Base-by-base conservation (phyloP, 140 eudicot species). In the Erigeron philadelphicus region DNA sequence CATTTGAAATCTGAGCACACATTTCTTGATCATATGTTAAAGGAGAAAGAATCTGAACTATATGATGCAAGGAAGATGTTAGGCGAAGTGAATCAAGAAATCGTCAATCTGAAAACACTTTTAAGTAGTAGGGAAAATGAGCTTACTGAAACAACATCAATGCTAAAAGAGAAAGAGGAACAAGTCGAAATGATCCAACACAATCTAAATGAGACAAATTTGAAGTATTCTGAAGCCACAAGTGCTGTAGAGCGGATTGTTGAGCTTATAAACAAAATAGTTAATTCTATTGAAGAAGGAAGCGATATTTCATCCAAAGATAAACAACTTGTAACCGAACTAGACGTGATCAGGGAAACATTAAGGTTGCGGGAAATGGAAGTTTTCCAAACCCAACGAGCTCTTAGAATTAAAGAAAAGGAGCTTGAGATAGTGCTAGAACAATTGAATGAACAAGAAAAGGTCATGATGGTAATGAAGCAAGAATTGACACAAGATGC, bases 331-430 rank as follows among this genome's bases (percentile, higher is more conserved):
- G 86, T 82, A 68, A 75, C 82, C 50, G 98, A 84, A 75, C 81
- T 89, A 1, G 81, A 80, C 31, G 68, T 82, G 61, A 81, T 82
- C 11, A 80, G 75, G 73, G 98, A 81, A 79, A 79, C 74, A 18
- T 79, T 93, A 61, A 76, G 84, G 72, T 80, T 72, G 11, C 85
- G 81, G 67, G 96, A 93, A 74, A 78, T 81, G 90, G 95, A 93
- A 78, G 81, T 89, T 74, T 58, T 93, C 25, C 75, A 74, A 21
- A 75, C 88, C 8, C 93, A 75, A 73, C 86, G 91, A 74, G 84
- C 79, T 54, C 81, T 93, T 2, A 63, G 63, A 12, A 76, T 86
- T 8, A 93, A 86, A 86, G 86, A 89, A 25, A 76, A 79, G 66
- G 91, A 86, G 83, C 76, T 84, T 11, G 79, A 78, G 65, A 72